phyloP scores from a whole-genome alignment of 1,284 basidiomycete genomes.

The Psilocybe mexicana region DNA sequence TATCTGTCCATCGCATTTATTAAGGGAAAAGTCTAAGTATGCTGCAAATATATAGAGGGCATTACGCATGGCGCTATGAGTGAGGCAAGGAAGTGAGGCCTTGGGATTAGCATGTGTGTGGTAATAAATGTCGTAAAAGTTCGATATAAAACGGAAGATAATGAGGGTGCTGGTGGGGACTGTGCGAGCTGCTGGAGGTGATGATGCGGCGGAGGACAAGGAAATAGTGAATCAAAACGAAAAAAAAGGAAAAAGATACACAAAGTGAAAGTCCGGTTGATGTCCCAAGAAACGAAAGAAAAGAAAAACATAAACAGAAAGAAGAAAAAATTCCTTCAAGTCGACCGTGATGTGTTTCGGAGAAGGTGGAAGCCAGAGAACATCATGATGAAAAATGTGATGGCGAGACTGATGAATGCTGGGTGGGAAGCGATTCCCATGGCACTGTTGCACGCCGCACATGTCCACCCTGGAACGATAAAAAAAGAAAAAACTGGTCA shows the following conservation, averaged over 20 bases:
- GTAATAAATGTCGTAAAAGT: not conserved
- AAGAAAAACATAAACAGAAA: not conserved
- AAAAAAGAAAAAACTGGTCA: slow-evolving; percentile 9
- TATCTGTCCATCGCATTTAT: not conserved
- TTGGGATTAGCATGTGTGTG: not conserved
- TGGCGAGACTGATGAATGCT: slow-evolving; percentile 61
- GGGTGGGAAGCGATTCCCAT: slow-evolving; percentile 56
- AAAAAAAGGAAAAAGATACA: not conserved
- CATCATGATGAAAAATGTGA: slow-evolving; percentile 71
- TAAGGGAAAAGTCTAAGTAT: not conserved
- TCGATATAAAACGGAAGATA: not conserved
- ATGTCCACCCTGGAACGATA: slow-evolving; percentile 67
- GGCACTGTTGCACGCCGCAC: slow-evolving; percentile 64
- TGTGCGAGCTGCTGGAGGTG: not conserved
- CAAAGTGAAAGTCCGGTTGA: not conserved
- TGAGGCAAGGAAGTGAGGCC: not conserved
- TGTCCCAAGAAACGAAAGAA: not conserved
- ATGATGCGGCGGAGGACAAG: not conserved
- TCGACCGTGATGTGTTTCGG: slow-evolving; percentile 30
- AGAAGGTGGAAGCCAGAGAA: slow-evolving; percentile 71
- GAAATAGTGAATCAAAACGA: not conserved
- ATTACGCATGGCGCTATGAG: not conserved
- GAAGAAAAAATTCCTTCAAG: not conserved
- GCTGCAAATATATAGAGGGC: not conserved
- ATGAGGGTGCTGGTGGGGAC: not conserved